Percentiles rank a stretch among this genome's conserved stretches.
These are phyloP conservation scores for Colletotrichum incanum DNA, from an alignment of 2,329 filamentous ascomycete species.

Conservation along the genomic window DNA sequence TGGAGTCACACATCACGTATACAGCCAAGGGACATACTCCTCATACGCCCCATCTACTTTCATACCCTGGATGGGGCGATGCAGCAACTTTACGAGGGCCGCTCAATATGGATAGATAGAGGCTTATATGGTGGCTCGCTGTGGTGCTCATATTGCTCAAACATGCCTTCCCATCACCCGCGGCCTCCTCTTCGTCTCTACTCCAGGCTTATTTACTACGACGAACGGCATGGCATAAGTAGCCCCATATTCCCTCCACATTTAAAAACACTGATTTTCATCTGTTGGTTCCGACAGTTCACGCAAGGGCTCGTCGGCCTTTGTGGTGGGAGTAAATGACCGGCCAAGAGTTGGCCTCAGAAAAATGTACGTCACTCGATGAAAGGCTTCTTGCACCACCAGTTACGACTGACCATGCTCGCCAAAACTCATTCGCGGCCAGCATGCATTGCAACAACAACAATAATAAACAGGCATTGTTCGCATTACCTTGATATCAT, in stretches of 20 bases:
- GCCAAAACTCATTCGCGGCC: not conserved
- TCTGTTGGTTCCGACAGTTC: no score
- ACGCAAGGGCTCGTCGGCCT: no score
- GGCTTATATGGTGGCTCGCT: not conserved
- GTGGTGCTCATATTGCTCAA: not conserved
- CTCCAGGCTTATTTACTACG: not conserved
- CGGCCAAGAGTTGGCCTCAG: not conserved
- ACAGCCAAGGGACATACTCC: no score
- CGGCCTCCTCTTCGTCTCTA: not conserved
- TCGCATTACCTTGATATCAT: constrained; percentile 30
- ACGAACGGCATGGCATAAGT: not conserved
- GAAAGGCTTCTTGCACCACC: not conserved
- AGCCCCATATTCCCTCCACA: no score
- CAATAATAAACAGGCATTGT: constrained; percentile 18
- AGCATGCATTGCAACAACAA: not conserved
- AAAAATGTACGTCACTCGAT: not conserved
- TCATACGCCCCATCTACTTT: no score
- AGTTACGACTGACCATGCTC: not conserved
- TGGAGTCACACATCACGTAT: no score
- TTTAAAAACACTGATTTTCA: no score
- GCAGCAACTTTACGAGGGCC: no score
- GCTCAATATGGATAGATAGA: not conserved
- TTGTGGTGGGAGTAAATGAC: not conserved
- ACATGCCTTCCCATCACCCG: not conserved
- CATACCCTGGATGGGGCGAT: no score